Evolutionary conservation across 1,284 basidiomycete species (phyloP).

Genomic region (Cutaneotrichosporon sp.): DNA sequence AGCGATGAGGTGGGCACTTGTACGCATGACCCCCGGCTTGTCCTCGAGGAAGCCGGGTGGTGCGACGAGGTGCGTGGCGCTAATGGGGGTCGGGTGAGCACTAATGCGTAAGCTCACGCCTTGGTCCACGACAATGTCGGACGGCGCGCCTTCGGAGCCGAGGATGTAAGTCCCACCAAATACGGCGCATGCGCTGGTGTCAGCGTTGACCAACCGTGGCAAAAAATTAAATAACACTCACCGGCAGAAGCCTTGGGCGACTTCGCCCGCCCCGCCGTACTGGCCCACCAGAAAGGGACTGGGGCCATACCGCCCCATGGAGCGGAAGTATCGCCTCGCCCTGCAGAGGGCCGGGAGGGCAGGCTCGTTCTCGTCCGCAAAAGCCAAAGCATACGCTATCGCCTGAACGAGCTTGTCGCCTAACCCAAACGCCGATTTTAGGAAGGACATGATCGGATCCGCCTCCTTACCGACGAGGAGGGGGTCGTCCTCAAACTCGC

Average conservation of each 20-base stretch:
- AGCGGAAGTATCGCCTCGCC: conserved; percentile 70
- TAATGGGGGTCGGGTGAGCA: conserved; percentile 60
- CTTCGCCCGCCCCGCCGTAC: conserved; percentile 88
- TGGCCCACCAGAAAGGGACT: conserved; percentile 91
- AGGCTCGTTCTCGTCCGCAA: conserved; percentile 62
- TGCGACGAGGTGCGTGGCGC: conserved; percentile 52
- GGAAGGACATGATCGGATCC: conserved; percentile 62
- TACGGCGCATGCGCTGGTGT: conserved; percentile 71
- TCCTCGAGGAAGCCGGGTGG: conserved; percentile 56
- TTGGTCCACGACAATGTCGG: conserved; percentile 18
- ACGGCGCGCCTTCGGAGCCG: conserved; percentile 48
- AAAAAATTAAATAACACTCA: conserved; percentile 27
- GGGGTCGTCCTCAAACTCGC: conserved; percentile 65
- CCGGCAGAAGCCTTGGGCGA: conserved; percentile 87
- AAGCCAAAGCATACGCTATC: conserved; percentile 71
- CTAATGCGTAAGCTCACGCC: conserved; percentile 55
- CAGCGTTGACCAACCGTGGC: background rate
- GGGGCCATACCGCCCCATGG: conserved; percentile 81
- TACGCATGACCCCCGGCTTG: background rate
- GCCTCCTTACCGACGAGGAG: conserved; percentile 55
- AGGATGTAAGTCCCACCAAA: conserved; percentile 81
- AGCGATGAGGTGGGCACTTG: conserved; percentile 64
- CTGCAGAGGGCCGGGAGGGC: conserved; percentile 65
- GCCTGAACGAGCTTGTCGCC: conserved; percentile 61
- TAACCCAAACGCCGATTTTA: conserved; percentile 65